Evolutionary conservation across 495 filamentous ascomycete species (phyloP).

Genomic region (Darksidea phi): DNA sequence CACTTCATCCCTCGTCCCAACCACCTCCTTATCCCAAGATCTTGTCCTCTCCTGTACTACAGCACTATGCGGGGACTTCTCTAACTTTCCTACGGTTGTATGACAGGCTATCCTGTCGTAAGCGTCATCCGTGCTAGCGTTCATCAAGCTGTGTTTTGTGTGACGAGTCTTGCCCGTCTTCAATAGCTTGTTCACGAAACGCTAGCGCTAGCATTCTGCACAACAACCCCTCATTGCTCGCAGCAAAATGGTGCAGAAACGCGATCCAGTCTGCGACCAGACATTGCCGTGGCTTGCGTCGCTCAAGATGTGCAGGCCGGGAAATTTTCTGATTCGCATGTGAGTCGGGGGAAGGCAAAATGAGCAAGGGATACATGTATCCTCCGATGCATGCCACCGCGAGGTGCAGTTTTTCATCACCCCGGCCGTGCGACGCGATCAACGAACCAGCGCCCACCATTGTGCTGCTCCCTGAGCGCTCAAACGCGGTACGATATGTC

Average conservation of each 20-base stretch:
- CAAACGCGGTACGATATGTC: slow-evolving; percentile 18
- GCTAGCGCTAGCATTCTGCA: too few species aligned
- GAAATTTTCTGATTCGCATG: slow-evolving; percentile 10
- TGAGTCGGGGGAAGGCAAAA: not conserved
- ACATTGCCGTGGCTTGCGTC: not conserved
- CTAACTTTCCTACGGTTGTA: not conserved
- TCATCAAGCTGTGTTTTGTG: not conserved
- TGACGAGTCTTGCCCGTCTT: not conserved
- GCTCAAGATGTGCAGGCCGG: not conserved
- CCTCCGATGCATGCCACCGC: slow-evolving; percentile 22
- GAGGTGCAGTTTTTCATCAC: slow-evolving; percentile 2
- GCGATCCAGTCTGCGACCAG: too few species aligned
- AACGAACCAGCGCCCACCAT: slow-evolving; percentile 10
- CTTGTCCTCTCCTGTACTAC: not conserved
- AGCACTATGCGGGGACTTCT: not conserved
- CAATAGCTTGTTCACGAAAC: too few species aligned
- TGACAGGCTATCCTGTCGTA: not conserved
- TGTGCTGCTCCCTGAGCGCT: slow-evolving; percentile 14
- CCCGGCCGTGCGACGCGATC: slow-evolving; percentile 12
- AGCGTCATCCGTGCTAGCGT: not conserved
- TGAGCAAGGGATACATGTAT: slow-evolving; percentile 22
- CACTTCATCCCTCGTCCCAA: not conserved
- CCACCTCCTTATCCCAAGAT: not conserved
- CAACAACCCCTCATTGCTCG: too few species aligned
- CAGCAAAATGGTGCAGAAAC: too few species aligned